Evolutionary conservation across 2,329 filamentous ascomycete genomes (phyloP).

Genomic region (Ilyonectria sp.): DNA sequence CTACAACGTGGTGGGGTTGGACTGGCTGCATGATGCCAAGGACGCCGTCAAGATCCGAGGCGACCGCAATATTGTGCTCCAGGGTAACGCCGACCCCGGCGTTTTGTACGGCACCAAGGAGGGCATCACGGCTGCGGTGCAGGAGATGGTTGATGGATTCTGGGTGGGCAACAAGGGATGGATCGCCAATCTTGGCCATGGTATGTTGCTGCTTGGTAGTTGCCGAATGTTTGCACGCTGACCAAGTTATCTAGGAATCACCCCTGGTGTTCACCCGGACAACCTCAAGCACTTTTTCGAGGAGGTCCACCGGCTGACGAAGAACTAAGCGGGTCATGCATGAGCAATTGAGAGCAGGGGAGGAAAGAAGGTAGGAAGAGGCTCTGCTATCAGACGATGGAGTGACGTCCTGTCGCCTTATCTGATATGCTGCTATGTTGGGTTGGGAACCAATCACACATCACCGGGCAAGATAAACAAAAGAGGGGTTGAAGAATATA

Average conservation of each 20-base stretch:
- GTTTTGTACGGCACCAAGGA: slow-evolving; percentile 88
- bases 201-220: slow-evolving; percentile 64
- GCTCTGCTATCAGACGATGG: slow-evolving; percentile 12
- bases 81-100: slow-evolving; percentile 97
- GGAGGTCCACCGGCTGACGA: slow-evolving; percentile 84
- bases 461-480: slow-evolving; percentile 18
- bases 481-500: slow-evolving; percentile 28
- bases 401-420: slow-evolving; percentile 17
- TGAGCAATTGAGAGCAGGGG: background rate
- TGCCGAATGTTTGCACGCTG: slow-evolving; percentile 22
- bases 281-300: slow-evolving; percentile 94
- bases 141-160: slow-evolving; percentile 91
- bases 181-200: slow-evolving; percentile 97
- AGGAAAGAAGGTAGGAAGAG: slow-evolving; percentile 1
- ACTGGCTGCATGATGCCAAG: slow-evolving; percentile 93
- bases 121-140: slow-evolving; percentile 85
- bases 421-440: slow-evolving; percentile 23
- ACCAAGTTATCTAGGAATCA: slow-evolving; percentile 76
- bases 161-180: slow-evolving; percentile 86
- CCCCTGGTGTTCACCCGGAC: slow-evolving; percentile 93
- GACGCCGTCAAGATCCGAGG: slow-evolving; percentile 86
- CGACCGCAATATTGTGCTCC: slow-evolving; percentile 81
- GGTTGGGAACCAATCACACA: slow-evolving; percentile 16
- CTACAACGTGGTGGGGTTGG: slow-evolving; percentile 94
- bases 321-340: slow-evolving; percentile 49